Percentiles rank a stretch among this genome's conserved stretches.
Evolutionary conservation across 768 basidiomycete genomes (phyloP).

Genomic region (Lentinula raphanica): DNA sequence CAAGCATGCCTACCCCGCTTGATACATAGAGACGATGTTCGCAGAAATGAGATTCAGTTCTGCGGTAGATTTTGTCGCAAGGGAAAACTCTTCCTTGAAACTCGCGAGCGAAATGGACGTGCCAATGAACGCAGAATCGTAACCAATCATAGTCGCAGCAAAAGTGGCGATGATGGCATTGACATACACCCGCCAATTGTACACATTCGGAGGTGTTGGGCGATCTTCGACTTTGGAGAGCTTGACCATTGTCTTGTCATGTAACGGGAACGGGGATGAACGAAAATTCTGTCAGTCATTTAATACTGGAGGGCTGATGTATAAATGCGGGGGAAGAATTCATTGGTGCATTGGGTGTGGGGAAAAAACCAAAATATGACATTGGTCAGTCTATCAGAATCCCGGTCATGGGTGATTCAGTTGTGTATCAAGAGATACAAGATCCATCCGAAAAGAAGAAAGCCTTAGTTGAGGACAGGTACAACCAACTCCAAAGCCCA

Average conservation of each 20-base stretch:
- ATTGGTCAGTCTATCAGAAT: too few species aligned
- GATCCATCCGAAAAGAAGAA: too few species aligned
- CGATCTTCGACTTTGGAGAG: conserved; percentile 21
- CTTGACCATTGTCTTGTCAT: conserved; percentile 5
- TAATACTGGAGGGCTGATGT: not conserved
- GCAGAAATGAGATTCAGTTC: conserved; percentile 31
- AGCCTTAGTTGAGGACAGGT: too few species aligned
- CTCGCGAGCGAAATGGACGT: conserved; percentile 18
- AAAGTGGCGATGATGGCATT: conserved; percentile 28
- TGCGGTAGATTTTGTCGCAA: conserved; percentile 23
- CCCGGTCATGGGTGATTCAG: too few species aligned
- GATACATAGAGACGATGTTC: conserved; percentile 43
- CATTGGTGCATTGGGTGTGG: too few species aligned
- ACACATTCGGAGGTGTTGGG: conserved; percentile 27
- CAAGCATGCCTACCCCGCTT: conserved; percentile 29
- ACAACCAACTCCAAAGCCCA: too few species aligned
- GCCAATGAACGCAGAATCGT: conserved; percentile 10
- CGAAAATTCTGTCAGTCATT: not conserved
- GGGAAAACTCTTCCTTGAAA: conserved; percentile 41
- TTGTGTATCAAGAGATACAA: too few species aligned
- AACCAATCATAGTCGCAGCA: conserved; percentile 38
- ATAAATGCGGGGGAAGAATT: too few species aligned
- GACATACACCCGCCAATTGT: conserved; percentile 37
- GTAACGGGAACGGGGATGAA: not conserved
- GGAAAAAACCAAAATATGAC: too few species aligned